Conservation (phyloP, 139 green algal genomes). For the Chara braunii region DNA sequence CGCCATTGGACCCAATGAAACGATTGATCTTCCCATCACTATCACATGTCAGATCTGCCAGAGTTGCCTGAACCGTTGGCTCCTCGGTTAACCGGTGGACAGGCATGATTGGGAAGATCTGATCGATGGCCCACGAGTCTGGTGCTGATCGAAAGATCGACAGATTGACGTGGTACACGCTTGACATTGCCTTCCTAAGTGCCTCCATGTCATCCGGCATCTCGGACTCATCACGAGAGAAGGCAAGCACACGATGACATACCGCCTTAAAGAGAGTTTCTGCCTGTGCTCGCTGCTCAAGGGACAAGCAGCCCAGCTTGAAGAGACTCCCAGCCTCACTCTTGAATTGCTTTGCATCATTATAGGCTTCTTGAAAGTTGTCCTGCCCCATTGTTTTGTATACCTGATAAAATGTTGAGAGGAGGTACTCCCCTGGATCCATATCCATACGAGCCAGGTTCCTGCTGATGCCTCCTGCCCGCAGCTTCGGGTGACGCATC, state of each 20-base stretch:
- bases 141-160: slow-evolving; percentile 54
- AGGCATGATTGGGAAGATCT: slow-evolving; percentile 64
- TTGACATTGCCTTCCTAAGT: slow-evolving; percentile 10
- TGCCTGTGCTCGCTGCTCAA: slow-evolving; percentile 54
- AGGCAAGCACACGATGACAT: slow-evolving; percentile 30
- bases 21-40: slow-evolving; percentile 52
- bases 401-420: slow-evolving; percentile 49
- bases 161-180: slow-evolving; percentile 48
- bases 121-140: slow-evolving; percentile 60
- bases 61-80: slow-evolving; percentile 42
- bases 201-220: slow-evolving; percentile 16
- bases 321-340: slow-evolving; percentile 53
- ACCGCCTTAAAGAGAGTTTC: slow-evolving; percentile 47
- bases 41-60: slow-evolving; percentile 63
- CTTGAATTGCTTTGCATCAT: slow-evolving; percentile 59
- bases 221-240: slow-evolving; percentile 1
- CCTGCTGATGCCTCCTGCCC: not conserved
- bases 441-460: not conserved
- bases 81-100: slow-evolving; percentile 51
- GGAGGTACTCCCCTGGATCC: slow-evolving; percentile 45
- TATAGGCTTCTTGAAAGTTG: slow-evolving; percentile 50
- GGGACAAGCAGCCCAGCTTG: slow-evolving; percentile 54
- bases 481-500: no score
- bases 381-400: slow-evolving; percentile 3
- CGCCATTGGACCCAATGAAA: slow-evolving; percentile 45